phyloP scores from a whole-genome alignment of 129 eudicot genomes.

The Tanacetum coccineum region DNA sequence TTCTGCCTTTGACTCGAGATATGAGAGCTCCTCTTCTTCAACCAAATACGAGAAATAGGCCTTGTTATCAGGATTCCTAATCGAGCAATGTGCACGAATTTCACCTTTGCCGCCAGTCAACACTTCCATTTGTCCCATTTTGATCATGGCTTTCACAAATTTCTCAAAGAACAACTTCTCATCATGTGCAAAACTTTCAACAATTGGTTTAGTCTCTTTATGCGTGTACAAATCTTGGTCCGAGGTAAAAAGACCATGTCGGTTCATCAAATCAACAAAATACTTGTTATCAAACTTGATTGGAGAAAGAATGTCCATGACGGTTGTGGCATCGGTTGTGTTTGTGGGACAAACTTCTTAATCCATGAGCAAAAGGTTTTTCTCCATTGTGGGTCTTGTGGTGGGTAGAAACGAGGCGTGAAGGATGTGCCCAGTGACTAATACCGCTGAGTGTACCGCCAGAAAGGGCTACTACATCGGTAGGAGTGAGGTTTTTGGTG shows the following conservation, averaged over 20 bases:
- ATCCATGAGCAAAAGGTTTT: constrained; percentile 43
- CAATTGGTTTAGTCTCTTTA: constrained; percentile 40
- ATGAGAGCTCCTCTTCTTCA: constrained; percentile 33
- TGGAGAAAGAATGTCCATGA: constrained; percentile 44
- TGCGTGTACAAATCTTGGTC: constrained; percentile 58
- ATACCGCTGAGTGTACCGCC: constrained; percentile 64
- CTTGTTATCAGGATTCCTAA: constrained; percentile 42
- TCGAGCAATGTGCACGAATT: constrained; percentile 48
- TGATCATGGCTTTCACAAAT: constrained; percentile 48
- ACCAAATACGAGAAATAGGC: constrained; percentile 29
- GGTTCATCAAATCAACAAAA: constrained; percentile 39
- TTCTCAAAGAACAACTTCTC: constrained; percentile 51
- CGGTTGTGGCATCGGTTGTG: constrained; percentile 43
- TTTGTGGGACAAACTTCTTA: constrained; percentile 47
- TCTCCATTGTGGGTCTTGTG: constrained; percentile 55
- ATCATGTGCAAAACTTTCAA: constrained; percentile 47
- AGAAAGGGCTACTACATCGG: constrained; percentile 55
- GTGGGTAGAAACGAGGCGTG: constrained; percentile 43
- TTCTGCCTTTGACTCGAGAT: constrained; percentile 30
- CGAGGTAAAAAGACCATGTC: constrained; percentile 60
- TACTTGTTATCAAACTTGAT: constrained; percentile 51
- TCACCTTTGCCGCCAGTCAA: constrained; percentile 53
- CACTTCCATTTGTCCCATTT: constrained; percentile 64
- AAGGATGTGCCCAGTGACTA: constrained; percentile 52
- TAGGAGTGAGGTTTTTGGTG: constrained; percentile 42